phyloP scores from a whole-genome alignment of 306 rosid species.

The Cyclanthera cordifolia region DNA sequence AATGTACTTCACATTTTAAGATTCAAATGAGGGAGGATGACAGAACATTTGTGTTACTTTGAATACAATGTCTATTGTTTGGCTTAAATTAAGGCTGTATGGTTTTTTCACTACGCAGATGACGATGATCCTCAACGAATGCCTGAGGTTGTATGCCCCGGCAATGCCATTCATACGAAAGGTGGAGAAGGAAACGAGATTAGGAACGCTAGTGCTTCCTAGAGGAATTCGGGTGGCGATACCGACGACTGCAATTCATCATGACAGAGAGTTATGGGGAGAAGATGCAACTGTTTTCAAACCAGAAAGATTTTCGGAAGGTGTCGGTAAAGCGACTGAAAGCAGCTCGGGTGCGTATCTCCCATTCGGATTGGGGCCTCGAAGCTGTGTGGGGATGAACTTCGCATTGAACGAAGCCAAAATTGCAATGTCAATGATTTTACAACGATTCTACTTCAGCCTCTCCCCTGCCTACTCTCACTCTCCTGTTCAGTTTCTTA shows the following conservation, averaged over 20 bases:
- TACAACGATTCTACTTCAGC: constrained; percentile 30
- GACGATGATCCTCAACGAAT: constrained; percentile 17
- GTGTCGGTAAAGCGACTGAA: constrained; percentile 17
- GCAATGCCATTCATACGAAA: not conserved
- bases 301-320: constrained; percentile 36
- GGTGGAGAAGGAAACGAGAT: not conserved
- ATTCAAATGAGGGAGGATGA: too few relatives aligned
- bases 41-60: too few relatives aligned
- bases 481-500: not conserved
- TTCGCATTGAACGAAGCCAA: constrained; percentile 30
- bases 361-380: constrained; percentile 31
- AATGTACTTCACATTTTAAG: too few relatives aligned
- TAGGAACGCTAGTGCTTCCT: constrained; percentile 18
- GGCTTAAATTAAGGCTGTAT: too few relatives aligned
- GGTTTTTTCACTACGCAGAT: not conserved
- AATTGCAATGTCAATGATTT: constrained; percentile 25
- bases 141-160: constrained; percentile 4
- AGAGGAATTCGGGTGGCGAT: not conserved
- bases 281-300: constrained; percentile 27
- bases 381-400: constrained; percentile 29
- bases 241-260: constrained; percentile 22
- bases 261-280: constrained; percentile 22
- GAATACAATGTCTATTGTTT: too few relatives aligned
- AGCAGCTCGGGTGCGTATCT: constrained; percentile 1
- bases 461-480: constrained; percentile 34